Evolutionary conservation across 2,329 filamentous ascomycete species (phyloP).

Genomic region (Aureobasidium sp.): DNA sequence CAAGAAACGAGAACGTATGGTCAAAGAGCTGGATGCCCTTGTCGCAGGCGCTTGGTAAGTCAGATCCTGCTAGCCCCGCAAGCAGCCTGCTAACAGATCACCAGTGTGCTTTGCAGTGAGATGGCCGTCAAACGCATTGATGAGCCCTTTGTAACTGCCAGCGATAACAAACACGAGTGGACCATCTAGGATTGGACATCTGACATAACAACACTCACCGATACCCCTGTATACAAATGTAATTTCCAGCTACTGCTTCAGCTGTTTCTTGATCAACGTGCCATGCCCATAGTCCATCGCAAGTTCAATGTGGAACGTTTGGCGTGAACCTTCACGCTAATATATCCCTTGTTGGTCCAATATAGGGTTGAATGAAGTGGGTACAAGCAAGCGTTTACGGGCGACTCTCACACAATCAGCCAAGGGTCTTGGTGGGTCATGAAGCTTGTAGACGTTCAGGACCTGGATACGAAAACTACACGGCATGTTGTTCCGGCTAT

Average conservation of each 20-base stretch:
- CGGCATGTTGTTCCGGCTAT: not conserved
- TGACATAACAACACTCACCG: not conserved
- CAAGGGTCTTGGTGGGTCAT: not conserved
- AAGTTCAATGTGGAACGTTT: not conserved
- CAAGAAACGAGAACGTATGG: constrained; percentile 67
- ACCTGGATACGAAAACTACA: not conserved
- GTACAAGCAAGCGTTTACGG: not conserved
- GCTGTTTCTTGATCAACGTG: not conserved
- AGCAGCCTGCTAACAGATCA: not conserved
- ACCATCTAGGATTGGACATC: constrained; percentile 33
- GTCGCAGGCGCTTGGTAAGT: constrained; percentile 82
- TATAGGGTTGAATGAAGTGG: not conserved
- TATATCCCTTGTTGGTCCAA: not conserved
- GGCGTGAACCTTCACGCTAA: not conserved
- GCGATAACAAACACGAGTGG: constrained; percentile 76
- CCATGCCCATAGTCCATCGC: not conserved
- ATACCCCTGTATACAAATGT: constrained; percentile 5
- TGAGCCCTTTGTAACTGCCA: constrained; percentile 73
- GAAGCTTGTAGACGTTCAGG: not conserved
- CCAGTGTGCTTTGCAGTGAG: constrained; percentile 85
- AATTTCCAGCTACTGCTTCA: not conserved
- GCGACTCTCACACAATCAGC: not conserved
- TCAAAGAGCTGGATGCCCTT: constrained; percentile 82
- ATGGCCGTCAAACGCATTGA: constrained; percentile 91
- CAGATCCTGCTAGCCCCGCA: too few species aligned